A percentile compares a stretch with the other conserved stretches of the same genome.
Conservation (phyloP, 257 asterid species). For the Henckelia pumila region DNA sequence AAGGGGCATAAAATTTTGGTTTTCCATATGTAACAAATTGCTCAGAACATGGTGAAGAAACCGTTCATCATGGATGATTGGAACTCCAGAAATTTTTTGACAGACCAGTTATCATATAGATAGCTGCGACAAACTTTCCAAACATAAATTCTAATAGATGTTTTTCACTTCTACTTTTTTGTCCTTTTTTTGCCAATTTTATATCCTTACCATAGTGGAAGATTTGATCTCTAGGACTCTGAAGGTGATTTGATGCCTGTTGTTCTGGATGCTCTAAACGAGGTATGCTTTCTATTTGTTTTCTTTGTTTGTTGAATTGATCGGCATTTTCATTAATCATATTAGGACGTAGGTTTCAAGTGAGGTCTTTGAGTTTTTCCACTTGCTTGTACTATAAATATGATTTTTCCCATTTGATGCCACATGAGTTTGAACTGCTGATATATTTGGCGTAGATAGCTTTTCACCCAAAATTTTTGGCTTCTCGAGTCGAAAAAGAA, state of each 20-base stretch:
- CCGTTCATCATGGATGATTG: neutral
- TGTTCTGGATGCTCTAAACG: constrained; percentile 95
- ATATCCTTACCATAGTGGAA: constrained; percentile 26
- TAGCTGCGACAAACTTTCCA: neutral
- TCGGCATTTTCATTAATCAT: constrained; percentile 4
- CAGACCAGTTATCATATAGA: constrained; percentile 7
- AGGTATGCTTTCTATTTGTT: constrained; percentile 46
- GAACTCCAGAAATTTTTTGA: neutral
- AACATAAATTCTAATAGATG: neutral
- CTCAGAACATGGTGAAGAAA: constrained; percentile 2
- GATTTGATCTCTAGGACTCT: constrained; percentile 59
- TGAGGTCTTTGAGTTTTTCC: constrained; percentile 2
- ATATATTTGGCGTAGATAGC: constrained; percentile 58
- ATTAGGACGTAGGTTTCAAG: constrained; percentile 12
- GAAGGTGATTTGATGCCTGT: constrained; percentile 89
- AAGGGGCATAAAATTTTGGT: neutral
- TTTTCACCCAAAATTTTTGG: constrained; percentile 85
- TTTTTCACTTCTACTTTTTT: constrained; percentile 8
- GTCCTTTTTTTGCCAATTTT: constrained; percentile 18
- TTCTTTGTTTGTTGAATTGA: neutral
- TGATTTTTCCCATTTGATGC: constrained; percentile 13
- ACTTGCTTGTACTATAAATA: constrained; percentile 2
- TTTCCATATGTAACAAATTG: neutral
- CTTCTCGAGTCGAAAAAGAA: constrained; percentile 97
- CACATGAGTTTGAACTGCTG: constrained; percentile 14